Evolutionary conservation across 169 alveolate genomes (phyloP).

Genomic region (Eimeria praecox): DNA sequence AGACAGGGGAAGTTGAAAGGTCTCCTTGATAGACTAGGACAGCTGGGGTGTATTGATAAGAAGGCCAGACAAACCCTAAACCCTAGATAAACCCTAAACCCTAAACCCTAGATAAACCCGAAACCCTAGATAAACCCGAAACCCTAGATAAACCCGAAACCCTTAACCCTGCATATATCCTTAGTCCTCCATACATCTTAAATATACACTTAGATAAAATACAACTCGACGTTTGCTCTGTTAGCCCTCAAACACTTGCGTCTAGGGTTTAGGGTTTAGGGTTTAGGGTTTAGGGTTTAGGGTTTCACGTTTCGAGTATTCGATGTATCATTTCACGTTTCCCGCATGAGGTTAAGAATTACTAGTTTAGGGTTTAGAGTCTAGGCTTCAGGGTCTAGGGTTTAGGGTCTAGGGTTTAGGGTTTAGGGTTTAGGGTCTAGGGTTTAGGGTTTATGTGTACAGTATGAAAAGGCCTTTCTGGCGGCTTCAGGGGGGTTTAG

Average conservation of each 20-base stretch:
- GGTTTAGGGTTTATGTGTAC: slow-evolving; percentile 6
- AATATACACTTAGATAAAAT: too few species aligned
- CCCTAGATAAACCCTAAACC: background rate
- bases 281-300: too few species aligned
- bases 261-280: too few species aligned
- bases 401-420: slow-evolving; percentile 62
- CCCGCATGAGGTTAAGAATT: too few species aligned
- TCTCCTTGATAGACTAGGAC: background rate
- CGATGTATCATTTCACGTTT: too few species aligned
- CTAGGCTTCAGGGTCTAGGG: background rate
- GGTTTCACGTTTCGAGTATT: too few species aligned
- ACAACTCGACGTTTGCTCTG: too few species aligned
- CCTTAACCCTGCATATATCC: too few species aligned
- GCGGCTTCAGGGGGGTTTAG: slow-evolving; percentile 76
- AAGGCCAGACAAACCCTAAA: background rate
- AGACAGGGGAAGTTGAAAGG: background rate
- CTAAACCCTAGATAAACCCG: background rate
- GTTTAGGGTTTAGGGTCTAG: slow-evolving; percentile 62
- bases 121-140: background rate
- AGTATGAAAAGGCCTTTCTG: slow-evolving; percentile 75
- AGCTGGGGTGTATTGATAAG: background rate
- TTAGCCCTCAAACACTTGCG: too few species aligned
- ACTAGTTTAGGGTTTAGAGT: too few species aligned
- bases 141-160: background rate
- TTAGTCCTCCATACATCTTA: too few species aligned